Conservation (phyloP, 164 flowering plant genomes). For the Taxillus chinensis region DNA sequence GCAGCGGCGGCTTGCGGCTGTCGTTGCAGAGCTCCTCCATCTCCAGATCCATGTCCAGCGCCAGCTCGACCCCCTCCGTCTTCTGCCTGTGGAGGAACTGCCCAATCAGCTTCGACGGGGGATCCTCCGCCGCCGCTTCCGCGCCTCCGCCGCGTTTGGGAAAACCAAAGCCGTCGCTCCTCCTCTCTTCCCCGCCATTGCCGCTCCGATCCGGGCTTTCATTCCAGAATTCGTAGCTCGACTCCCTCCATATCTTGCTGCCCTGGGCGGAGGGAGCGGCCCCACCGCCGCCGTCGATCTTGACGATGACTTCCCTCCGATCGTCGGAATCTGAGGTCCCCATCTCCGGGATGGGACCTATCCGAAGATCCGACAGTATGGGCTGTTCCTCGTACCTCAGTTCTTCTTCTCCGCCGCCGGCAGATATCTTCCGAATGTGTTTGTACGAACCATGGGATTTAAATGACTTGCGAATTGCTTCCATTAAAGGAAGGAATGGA, state of each 20-base stretch:
- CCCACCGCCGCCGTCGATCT: constrained; percentile 15
- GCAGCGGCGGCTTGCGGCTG: background rate
- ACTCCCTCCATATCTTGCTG: constrained; percentile 20
- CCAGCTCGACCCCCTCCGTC: constrained; percentile 16
- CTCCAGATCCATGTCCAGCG: constrained; percentile 36
- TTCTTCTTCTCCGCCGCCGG: constrained; percentile 1
- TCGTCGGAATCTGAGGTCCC: constrained; percentile 10
- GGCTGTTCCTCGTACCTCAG: constrained; percentile 22
- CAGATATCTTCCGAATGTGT: constrained; percentile 5
- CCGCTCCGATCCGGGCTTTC: constrained; percentile 1
- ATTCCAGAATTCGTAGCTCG: constrained; percentile 29
- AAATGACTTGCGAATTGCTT: constrained; percentile 14
- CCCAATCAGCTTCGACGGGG: constrained; percentile 32
- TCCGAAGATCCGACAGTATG: constrained; percentile 18
- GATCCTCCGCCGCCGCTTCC: constrained; percentile 10
- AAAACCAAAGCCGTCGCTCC: constrained; percentile 2
- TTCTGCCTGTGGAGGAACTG: constrained; percentile 23
- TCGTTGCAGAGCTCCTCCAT: constrained; percentile 17
- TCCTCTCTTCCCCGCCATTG: background rate
- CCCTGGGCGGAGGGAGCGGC: background rate
- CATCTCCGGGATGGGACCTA: background rate
- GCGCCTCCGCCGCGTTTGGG: constrained; percentile 2
- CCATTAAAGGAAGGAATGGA: background rate
- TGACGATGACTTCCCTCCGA: constrained; percentile 20
- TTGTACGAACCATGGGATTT: constrained; percentile 18